phyloP scores from a whole-genome alignment of 768 basidiomycete species.

The Suillus brevipes region DNA sequence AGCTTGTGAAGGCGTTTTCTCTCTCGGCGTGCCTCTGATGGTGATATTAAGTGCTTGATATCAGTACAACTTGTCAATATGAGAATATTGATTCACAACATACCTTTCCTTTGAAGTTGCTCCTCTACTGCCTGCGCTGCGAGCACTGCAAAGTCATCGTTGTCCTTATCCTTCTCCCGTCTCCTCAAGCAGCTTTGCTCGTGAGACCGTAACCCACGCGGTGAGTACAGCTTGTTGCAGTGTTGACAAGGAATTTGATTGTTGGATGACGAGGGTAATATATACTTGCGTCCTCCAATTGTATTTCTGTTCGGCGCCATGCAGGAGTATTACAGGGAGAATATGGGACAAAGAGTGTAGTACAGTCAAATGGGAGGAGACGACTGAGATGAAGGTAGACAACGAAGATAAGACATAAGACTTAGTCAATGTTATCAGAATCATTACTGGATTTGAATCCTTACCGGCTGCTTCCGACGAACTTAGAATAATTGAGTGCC shows the following conservation, averaged over 20 bases:
- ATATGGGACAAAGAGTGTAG: no score
- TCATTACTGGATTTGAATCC: no score
- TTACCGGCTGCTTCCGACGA: no score
- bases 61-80: no score
- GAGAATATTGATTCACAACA: no score
- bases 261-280: background rate
- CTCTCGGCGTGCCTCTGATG: background rate
- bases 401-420: no score
- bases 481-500: background rate
- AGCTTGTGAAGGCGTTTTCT: background rate
- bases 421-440: no score
- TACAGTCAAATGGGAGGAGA: no score
- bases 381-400: background rate
- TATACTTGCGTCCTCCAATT: background rate
- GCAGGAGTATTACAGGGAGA: no score
- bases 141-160: background rate
- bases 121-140: background rate
- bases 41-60: background rate
- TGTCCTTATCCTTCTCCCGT: background rate
- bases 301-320: background rate
- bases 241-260: background rate
- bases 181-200: background rate
- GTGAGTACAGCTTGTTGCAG: background rate
- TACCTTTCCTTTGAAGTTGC: background rate
- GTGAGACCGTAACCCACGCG: background rate